Evolutionary conservation across 441 rosid genomes (phyloP).

Genomic region (Adansonia rubrostipa): DNA sequence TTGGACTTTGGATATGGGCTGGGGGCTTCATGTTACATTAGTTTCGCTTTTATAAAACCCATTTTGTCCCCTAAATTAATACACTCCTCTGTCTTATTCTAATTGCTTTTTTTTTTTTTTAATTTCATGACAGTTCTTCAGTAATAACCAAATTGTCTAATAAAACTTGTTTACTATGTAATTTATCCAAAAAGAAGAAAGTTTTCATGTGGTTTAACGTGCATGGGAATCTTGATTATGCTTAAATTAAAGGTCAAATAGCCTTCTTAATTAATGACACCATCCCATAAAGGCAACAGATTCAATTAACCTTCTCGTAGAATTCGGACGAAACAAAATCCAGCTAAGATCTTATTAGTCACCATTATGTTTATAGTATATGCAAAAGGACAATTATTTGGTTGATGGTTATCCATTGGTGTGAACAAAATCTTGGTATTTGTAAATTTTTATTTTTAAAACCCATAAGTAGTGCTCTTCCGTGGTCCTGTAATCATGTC

Average conservation of each 20-base stretch:
- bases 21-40: background rate
- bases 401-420: background rate
- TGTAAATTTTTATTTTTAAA: background rate
- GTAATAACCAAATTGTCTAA: no score
- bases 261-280: background rate
- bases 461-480: background rate
- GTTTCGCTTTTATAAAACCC: background rate
- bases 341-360: background rate
- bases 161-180: background rate
- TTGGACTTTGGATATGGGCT: background rate
- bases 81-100: background rate
- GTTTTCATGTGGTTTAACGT: background rate
- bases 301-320: slow-evolving; percentile 9
- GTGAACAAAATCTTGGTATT: background rate
- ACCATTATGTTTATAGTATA: background rate
- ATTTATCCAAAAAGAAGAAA: no score
- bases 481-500: background rate
- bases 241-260: background rate
- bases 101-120: background rate
- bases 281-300: background rate
- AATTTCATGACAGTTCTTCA: background rate
- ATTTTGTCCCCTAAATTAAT: background rate
- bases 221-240: background rate
- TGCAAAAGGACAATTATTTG: background rate
- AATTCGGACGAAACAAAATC: background rate